Evolutionary conservation across 2,329 filamentous ascomycete genomes (phyloP).

Genomic region (Huntiella savannae): DNA sequence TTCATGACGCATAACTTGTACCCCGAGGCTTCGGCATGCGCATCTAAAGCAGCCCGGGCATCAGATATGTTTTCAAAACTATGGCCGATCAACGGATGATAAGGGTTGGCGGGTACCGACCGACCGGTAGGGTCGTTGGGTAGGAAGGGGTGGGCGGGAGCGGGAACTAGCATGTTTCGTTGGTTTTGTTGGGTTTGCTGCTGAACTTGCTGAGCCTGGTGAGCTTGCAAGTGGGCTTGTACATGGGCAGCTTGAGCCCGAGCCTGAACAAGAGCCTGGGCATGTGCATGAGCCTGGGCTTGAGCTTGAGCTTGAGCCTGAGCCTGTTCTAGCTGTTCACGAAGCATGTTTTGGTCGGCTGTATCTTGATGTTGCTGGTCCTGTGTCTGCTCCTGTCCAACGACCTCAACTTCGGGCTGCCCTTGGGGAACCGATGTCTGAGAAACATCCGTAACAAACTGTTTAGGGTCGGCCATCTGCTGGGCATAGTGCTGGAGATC

Average conservation of each 20-base stretch:
- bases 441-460: background rate
- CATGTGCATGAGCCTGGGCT: conserved; percentile 3
- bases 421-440: background rate
- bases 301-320: conserved; percentile 3
- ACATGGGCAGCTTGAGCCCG: conserved; percentile 4
- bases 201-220: background rate
- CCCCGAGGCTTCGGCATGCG: conserved; percentile 9
- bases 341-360: too few species aligned
- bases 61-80: conserved; percentile 9
- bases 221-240: background rate
- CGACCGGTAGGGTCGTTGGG: conserved; percentile 11
- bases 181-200: conserved; percentile 1
- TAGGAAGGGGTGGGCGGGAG: conserved; percentile 9
- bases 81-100: conserved; percentile 10
- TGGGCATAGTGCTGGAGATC: background rate
- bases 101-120: conserved; percentile 10
- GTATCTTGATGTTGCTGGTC: conserved; percentile 1
- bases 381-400: background rate
- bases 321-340: background rate
- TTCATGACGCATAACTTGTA: conserved; percentile 12
- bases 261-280: conserved; percentile 7
- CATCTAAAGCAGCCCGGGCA: conserved; percentile 8
- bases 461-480: background rate
- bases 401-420: background rate
- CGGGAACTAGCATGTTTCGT: conserved; percentile 6